These are phyloP conservation scores for Brettanomyces bruxellensis DNA, from an alignment of 805 yeast species.

Conservation along the genomic window DNA sequence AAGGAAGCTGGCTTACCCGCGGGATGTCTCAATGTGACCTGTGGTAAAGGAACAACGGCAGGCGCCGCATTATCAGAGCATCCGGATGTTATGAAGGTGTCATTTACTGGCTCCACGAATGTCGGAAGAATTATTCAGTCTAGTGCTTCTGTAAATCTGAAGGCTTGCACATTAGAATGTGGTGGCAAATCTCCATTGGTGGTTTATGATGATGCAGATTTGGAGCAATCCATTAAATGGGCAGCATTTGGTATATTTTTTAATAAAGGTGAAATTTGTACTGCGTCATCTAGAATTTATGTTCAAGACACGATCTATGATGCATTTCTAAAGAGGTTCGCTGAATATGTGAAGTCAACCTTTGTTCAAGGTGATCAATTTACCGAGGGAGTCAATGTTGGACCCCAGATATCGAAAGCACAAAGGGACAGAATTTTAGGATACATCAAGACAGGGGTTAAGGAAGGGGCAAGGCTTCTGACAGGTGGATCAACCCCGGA, in stretches of 20 bases:
- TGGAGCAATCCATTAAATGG: conserved; percentile 66
- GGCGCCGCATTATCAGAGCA: conserved; percentile 54
- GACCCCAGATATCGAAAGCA: conserved; percentile 80
- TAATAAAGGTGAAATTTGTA: conserved; percentile 94
- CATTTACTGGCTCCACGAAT: conserved; percentile 63
- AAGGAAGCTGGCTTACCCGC: conserved; percentile 55
- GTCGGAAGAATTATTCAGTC: conserved; percentile 76
- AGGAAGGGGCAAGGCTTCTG: conserved; percentile 73
- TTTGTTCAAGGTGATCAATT: conserved; percentile 77
- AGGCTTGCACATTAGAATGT: conserved; percentile 87
- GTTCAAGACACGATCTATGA: conserved; percentile 83
- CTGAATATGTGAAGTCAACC: conserved; percentile 37
- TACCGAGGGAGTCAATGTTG: conserved; percentile 70
- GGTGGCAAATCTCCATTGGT: conserved; percentile 96
- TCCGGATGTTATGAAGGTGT: conserved; percentile 50
- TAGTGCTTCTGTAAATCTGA: conserved; percentile 73
- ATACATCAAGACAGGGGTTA: conserved; percentile 68
- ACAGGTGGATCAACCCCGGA: conserved; percentile 49
- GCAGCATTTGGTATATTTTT: conserved; percentile 78
- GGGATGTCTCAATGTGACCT: conserved; percentile 54
- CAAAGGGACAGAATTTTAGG: conserved; percentile 73
- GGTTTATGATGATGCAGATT: conserved; percentile 77
- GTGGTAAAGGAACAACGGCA: conserved; percentile 53
- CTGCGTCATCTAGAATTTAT: conserved; percentile 88
- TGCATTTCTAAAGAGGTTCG: conserved; percentile 54